Percentiles rank a stretch among this genome's conserved stretches.
Conservation (phyloP, 1,139 yeast genomes). For the Yamadazyma aaseri region DNA sequence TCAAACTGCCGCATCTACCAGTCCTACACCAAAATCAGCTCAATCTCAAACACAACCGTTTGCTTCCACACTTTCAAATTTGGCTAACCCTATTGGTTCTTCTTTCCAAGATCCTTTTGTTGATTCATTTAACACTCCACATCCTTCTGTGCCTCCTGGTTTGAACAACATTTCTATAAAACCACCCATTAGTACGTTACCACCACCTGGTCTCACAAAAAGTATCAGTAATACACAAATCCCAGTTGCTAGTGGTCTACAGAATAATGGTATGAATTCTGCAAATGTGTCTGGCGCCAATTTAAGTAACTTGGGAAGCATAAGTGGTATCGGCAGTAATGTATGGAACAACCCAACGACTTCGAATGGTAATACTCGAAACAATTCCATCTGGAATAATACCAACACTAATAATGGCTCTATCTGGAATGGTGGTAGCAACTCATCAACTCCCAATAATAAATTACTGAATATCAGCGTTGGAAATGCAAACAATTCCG, state of each 20-base stretch:
- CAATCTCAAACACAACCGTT: conserved; percentile 9
- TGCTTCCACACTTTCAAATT: conserved; percentile 1
- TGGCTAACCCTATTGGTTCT: background rate
- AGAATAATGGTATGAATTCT: background rate
- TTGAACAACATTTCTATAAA: conserved; percentile 5
- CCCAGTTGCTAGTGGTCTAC: background rate
- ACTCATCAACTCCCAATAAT: conserved; percentile 2
- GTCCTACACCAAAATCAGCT: conserved; percentile 8
- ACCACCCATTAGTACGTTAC: background rate
- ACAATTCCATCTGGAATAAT: conserved; percentile 35
- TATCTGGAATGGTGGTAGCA: conserved; percentile 12
- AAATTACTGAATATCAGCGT: conserved; percentile 1
- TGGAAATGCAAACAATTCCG: conserved; percentile 6
- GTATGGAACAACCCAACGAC: background rate
- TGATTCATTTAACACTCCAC: conserved; percentile 4
- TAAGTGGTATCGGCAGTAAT: background rate
- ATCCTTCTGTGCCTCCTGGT: conserved; percentile 6
- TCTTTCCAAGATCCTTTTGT: conserved; percentile 8
- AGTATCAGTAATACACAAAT: background rate
- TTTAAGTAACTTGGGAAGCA: background rate
- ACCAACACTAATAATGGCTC: conserved; percentile 10
- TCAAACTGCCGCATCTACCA: background rate
- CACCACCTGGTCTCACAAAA: conserved; percentile 1
- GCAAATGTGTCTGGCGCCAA: background rate
- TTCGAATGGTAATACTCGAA: conserved; percentile 18